Conservation (phyloP, 2,329 filamentous ascomycete species). For the Colletotrichum neosansevieriae region DNA sequence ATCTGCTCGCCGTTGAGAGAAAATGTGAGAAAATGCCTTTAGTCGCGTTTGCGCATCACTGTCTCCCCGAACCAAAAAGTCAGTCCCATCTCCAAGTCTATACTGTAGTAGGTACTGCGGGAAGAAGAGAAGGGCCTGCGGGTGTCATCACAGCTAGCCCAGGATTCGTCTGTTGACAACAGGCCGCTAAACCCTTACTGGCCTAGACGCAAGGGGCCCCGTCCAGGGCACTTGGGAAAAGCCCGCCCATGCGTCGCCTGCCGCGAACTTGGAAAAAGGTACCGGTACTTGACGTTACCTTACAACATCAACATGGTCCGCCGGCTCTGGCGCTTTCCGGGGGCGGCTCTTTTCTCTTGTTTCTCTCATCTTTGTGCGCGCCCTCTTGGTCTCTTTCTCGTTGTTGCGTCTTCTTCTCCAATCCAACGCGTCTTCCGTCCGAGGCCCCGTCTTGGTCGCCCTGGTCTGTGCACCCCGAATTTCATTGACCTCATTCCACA, state of each 20-base stretch:
- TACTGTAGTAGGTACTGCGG: no score
- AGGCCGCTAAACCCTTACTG: conserved; percentile 30
- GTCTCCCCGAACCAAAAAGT: conserved; percentile 4
- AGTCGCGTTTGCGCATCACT: not conserved
- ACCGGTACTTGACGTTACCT: conserved; percentile 36
- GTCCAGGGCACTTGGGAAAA: conserved; percentile 30
- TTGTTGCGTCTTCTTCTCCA: not conserved
- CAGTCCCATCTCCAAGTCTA: conserved; percentile 1
- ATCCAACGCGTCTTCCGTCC: not conserved
- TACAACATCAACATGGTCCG: conserved; percentile 34
- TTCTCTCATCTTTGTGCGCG: conserved; percentile 21
- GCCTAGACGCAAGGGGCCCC: conserved; percentile 34
- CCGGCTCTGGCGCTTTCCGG: conserved; percentile 34
- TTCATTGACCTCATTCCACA: no score
- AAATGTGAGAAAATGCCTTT: not conserved
- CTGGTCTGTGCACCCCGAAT: no score
- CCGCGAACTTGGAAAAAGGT: conserved; percentile 22
- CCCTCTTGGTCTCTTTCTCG: not conserved
- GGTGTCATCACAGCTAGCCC: conserved; percentile 37
- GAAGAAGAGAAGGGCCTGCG: not conserved
- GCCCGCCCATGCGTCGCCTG: conserved; percentile 12
- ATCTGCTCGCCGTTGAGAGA: conserved; percentile 19
- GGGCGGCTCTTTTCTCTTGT: conserved; percentile 31
- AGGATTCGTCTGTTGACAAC: conserved; percentile 33
- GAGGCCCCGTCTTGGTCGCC: not conserved